Base-by-base conservation (phyloP, 345 rosid genomes). In the Hypericum perforatum region DNA sequence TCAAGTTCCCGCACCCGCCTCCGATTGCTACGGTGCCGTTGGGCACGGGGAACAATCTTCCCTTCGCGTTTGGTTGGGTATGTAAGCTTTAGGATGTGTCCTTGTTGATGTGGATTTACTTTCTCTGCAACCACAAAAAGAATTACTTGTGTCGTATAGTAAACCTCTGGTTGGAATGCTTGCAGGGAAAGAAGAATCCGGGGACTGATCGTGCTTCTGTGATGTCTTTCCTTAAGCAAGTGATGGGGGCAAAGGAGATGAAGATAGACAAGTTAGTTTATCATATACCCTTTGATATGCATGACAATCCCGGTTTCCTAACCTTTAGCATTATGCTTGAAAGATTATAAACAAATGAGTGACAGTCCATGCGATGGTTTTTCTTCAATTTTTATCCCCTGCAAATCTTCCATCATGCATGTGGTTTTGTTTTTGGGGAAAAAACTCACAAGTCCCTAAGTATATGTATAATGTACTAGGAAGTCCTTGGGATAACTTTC, bases 1-100 rank as follows among this genome's bases (percentile, higher is more conserved):
- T 91, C 48, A 88, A 78, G 68, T 69, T 91, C 46, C 70, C 88
- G 43, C 86, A 79, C 67, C 81, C 98, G 7, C 98, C 96, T 7
- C 90, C 98, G 11, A 68, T 92, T 57, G 98, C 96, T 11, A 88
- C 96, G 0, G 83, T 83, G 10, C 98, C 98, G n/a, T 56, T 92
- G 57, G 98, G 98, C 55, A 92, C 98, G 7, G 98, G 96, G 68
- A 92, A 92, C 59, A 88, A 92, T 63, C 88, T 92, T 46, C 95
- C 98, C 6, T 88, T 88, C 71, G 82, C 95, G 0, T 91, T 91
- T 67, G 96, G 96, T 50, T 87, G 98, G 96, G 98, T 87, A 54
- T 15, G 89, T 45, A 58, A 42, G 22, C 13, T 56, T 16, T 16
- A 8, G 29, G 60, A 2, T 39, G 48, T 40, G 39, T 60, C 51